Evolutionary conservation across 148 eudicot species (phyloP).

Genomic region (Amaranthus palmeri): DNA sequence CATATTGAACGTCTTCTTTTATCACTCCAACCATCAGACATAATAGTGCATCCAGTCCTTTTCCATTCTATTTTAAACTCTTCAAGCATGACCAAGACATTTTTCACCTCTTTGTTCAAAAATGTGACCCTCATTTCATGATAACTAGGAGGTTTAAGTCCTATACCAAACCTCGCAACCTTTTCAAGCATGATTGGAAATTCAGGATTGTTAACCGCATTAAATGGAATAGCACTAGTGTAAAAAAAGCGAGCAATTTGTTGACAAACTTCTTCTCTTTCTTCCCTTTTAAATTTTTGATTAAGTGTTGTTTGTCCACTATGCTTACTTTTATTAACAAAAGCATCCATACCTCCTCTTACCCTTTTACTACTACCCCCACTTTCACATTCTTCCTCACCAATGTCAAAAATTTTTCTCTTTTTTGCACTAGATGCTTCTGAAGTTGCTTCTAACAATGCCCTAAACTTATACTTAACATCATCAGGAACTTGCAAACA

Average conservation of each 20-base stretch:
- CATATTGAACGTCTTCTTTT: slow-evolving; percentile 1
- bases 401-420: slow-evolving; percentile 15
- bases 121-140: slow-evolving; percentile 10
- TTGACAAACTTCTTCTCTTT: slow-evolving; percentile 5
- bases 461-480: slow-evolving; percentile 3
- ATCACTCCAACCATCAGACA: slow-evolving; percentile 3
- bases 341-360: neutral
- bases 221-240: slow-evolving; percentile 7
- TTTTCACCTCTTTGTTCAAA: neutral
- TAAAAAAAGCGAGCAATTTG: slow-evolving; percentile 5
- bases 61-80: slow-evolving; percentile 1
- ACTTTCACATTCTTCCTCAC: neutral
- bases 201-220: slow-evolving; percentile 6
- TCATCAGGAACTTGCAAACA: slow-evolving; percentile 9
- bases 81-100: neutral
- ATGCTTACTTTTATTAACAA: neutral
- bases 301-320: neutral
- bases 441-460: neutral
- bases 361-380: neutral
- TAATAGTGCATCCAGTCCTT: slow-evolving; percentile 1
- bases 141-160: neutral
- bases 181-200: slow-evolving; percentile 1
- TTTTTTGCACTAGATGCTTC: neutral
- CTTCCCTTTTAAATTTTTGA: neutral
- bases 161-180: neutral